Percentiles rank a stretch among this genome's conserved stretches.
Conservation (phyloP, 2,329 filamentous ascomycete genomes). For the Mollisia scopiformis region DNA sequence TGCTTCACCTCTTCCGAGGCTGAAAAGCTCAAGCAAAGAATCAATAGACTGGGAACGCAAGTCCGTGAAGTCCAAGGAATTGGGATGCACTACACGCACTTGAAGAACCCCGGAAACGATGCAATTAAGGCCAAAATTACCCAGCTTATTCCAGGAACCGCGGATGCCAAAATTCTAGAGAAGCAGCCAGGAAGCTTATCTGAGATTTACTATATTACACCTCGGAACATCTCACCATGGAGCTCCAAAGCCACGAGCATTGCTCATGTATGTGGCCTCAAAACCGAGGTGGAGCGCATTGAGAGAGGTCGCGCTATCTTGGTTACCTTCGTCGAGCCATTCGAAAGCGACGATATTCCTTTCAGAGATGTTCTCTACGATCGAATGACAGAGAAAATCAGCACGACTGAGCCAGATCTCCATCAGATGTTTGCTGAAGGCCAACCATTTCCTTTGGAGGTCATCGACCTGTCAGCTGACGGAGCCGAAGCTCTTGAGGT, state of each 20-base stretch:
- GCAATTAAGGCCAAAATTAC: conserved; percentile 25
- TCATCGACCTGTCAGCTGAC: conserved; percentile 73
- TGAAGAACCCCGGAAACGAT: conserved; percentile 21
- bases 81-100: conserved; percentile 35
- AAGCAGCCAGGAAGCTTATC: conserved; percentile 14
- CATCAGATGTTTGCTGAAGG: conserved; percentile 78
- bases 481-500: conserved; percentile 68
- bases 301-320: conserved; percentile 84
- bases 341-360: conserved; percentile 51
- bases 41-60: conserved; percentile 23
- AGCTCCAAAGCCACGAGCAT: conserved; percentile 96
- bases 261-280: conserved; percentile 85
- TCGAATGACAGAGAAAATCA: conserved; percentile 91
- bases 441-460: conserved; percentile 64
- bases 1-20: conserved; percentile 35
- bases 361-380: conserved; percentile 80
- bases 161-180: conserved; percentile 16
- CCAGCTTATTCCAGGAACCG: conserved; percentile 29
- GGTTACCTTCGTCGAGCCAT: conserved; percentile 59
- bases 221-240: conserved; percentile 93
- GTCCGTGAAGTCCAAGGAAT: conserved; percentile 31
- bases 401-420: conserved; percentile 67
- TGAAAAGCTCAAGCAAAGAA: conserved; percentile 29
- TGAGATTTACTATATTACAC: conserved; percentile 65
- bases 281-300: conserved; percentile 71